Percentiles rank a stretch among this genome's conserved stretches.
Evolutionary conservation across 2,329 filamentous ascomycete species (phyloP).

Genomic region (Penicillium sp.): DNA sequence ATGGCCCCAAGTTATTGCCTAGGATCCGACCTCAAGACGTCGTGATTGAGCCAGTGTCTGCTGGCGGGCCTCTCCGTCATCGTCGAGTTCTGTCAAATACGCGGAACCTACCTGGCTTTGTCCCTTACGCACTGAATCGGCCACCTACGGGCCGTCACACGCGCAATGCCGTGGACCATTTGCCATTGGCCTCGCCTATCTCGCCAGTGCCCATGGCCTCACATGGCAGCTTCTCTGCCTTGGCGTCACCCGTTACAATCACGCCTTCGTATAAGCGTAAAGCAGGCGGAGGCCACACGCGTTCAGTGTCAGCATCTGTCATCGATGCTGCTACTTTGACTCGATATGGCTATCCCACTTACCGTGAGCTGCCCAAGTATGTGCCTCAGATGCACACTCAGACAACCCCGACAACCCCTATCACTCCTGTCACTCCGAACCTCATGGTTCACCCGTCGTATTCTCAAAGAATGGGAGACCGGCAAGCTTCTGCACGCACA

Average conservation of each 20-base stretch:
- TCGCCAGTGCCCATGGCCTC: slow-evolving; percentile 40
- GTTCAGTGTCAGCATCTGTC: slow-evolving; percentile 66
- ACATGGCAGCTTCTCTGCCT: slow-evolving; percentile 40
- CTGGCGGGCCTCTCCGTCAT: slow-evolving; percentile 56
- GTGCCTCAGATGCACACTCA: slow-evolving; percentile 47
- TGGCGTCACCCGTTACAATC: slow-evolving; percentile 65
- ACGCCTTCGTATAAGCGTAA: slow-evolving; percentile 44
- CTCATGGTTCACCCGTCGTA: slow-evolving; percentile 41
- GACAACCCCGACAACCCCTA: slow-evolving; percentile 42
- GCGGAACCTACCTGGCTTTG: slow-evolving; percentile 52
- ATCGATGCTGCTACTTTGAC: slow-evolving; percentile 66
- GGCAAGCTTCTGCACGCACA: slow-evolving; percentile 42
- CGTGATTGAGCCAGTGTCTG: slow-evolving; percentile 61
- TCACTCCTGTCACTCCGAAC: slow-evolving; percentile 40
- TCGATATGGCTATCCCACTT: slow-evolving; percentile 80
- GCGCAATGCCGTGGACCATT: slow-evolving; percentile 47
- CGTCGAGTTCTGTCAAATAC: slow-evolving; percentile 55
- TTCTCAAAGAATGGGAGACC: slow-evolving; percentile 29
- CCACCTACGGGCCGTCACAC: slow-evolving; percentile 47
- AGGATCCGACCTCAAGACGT: slow-evolving; percentile 87
- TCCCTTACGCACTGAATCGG: slow-evolving; percentile 49
- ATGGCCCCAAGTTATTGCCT: slow-evolving; percentile 71
- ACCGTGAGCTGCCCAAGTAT: slow-evolving; percentile 68
- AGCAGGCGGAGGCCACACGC: slow-evolving; percentile 45
- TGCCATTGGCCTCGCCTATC: slow-evolving; percentile 47